Conservation (phyloP, 139 green algal genomes). For the Coelastrella sp. region DNA sequence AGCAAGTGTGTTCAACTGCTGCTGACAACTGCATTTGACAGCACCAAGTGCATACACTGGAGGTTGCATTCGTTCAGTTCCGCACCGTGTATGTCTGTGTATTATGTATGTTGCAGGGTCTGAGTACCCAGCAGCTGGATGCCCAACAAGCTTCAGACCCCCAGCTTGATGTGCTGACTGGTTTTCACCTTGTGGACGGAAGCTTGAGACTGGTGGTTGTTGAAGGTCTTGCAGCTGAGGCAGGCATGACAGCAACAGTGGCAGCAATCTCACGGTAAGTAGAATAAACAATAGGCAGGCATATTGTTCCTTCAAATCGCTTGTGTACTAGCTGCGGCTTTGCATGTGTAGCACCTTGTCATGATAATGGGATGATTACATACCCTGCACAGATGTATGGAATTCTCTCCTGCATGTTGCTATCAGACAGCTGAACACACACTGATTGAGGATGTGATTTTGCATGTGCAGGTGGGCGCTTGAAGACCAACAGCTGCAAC, state of each 20-base stretch:
- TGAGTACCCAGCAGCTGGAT: slow-evolving; percentile 64
- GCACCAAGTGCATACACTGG: neutral
- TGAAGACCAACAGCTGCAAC: slow-evolving; percentile 11
- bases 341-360: no score
- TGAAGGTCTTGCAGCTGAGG: slow-evolving; percentile 7
- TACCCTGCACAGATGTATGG: no score
- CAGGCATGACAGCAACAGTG: slow-evolving; percentile 7
- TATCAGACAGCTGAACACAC: neutral
- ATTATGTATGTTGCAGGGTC: neutral
- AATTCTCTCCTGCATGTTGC: neutral
- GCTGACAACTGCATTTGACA: neutral
- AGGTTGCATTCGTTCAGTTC: neutral
- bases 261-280: slow-evolving; percentile 36
- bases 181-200: slow-evolving; percentile 75
- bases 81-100: neutral
- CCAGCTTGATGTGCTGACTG: slow-evolving; percentile 63
- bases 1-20: neutral
- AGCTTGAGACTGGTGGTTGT: slow-evolving; percentile 63
- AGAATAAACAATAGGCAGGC: neutral
- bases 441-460: neutral
- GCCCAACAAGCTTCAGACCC: slow-evolving; percentile 50
- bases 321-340: neutral
- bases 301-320: neutral
- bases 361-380: no score
- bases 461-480: slow-evolving; percentile 24